These are phyloP conservation scores for Hamamelis virginiana DNA, from an alignment of 164 flowering plant species.

Conservation along the genomic window DNA sequence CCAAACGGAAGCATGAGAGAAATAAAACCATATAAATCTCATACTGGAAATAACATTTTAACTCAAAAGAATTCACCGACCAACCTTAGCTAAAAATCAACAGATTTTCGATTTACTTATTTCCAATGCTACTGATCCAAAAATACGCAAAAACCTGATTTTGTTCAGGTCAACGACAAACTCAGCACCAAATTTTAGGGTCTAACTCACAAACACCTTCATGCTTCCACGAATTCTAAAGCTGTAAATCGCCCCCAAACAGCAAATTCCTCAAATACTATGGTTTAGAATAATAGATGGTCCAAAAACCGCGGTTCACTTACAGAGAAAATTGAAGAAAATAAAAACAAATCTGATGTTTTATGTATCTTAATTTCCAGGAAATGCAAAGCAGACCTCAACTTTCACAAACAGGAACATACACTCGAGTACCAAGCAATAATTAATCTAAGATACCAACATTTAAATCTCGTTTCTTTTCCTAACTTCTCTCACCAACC, in stretches of 20 bases:
- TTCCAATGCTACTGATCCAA: background rate
- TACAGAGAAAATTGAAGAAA: too few species aligned
- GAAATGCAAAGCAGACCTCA: too few species aligned
- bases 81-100: too few species aligned
- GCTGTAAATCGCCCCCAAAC: background rate
- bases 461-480: background rate
- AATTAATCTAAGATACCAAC: background rate
- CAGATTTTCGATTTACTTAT: background rate
- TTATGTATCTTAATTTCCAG: too few species aligned
- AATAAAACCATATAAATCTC: background rate
- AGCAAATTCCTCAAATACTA: too few species aligned
- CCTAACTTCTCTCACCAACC: background rate
- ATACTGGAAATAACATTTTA: background rate
- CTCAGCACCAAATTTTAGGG: background rate
- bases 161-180: background rate
- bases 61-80: too few species aligned
- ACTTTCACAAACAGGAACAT: too few species aligned
- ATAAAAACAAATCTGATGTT: too few species aligned
- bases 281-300: too few species aligned
- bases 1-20: background rate
- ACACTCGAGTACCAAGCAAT: background rate
- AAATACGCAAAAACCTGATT: background rate
- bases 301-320: too few species aligned
- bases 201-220: background rate
- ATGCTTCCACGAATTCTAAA: background rate